These are phyloP conservation scores for Phlebiopsis gigantea DNA, from an alignment of 768 basidiomycete species.

Conservation along the genomic window DNA sequence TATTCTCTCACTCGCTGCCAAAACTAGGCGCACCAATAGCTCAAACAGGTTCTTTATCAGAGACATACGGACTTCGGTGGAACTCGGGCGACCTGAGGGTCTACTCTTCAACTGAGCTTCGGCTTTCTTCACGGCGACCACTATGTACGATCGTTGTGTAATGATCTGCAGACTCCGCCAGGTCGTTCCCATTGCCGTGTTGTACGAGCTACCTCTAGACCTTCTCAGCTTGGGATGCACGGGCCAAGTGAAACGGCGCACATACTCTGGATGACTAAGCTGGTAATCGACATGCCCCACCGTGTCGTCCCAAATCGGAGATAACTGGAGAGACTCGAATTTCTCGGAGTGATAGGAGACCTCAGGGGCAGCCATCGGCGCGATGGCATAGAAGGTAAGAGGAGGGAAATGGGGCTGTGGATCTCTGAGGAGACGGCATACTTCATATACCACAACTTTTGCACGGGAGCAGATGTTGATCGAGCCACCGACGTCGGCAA, in stretches of 20 bases:
- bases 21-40: constrained; percentile 3
- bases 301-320: background rate
- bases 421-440: background rate
- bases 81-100: background rate
- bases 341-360: background rate
- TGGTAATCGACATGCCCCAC: constrained; percentile 9
- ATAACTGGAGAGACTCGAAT: constrained; percentile 2
- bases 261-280: constrained; percentile 9
- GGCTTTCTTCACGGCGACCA: constrained; percentile 6
- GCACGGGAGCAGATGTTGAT: constrained; percentile 1
- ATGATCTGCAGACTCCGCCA: constrained; percentile 4
- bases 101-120: constrained; percentile 3
- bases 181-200: background rate
- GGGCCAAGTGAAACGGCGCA: background rate
- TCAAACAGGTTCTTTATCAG: constrained; percentile 6
- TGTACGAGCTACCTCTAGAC: constrained; percentile 1
- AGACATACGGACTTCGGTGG: background rate
- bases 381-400: background rate
- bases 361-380: background rate
- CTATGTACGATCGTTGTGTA: constrained; percentile 6
- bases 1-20: constrained; percentile 4
- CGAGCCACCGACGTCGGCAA: background rate
- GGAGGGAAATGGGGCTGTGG: background rate
- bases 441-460: background rate
- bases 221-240: background rate